Evolutionary conservation across 148 eudicot genomes (phyloP).

Genomic region (Bassia scoparia): DNA sequence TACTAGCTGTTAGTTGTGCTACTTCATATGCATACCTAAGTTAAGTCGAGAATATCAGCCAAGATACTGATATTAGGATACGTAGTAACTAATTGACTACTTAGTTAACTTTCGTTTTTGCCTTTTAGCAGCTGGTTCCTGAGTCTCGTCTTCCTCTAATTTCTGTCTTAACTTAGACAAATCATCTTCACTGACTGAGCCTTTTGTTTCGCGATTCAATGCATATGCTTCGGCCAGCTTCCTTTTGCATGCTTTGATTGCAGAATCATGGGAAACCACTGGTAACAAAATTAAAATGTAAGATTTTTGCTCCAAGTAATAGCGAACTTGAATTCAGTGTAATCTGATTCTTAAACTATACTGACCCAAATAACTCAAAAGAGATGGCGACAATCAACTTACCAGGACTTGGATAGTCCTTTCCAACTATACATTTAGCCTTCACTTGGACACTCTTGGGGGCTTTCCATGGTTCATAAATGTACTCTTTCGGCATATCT

Average conservation of each 20-base stretch:
- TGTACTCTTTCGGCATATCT: conserved; percentile 95
- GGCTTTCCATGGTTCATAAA: conserved; percentile 96
- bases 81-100: conserved; percentile 18
- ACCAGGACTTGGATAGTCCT: conserved; percentile 91
- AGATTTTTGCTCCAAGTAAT: not conserved
- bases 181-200: conserved; percentile 57
- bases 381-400: not conserved
- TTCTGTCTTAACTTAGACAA: conserved; percentile 47
- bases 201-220: conserved; percentile 58
- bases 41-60: not conserved
- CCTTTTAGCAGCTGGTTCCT: conserved; percentile 40
- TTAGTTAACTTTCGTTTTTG: conserved; percentile 41
- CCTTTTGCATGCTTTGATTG: conserved; percentile 83
- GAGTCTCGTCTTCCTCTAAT: conserved; percentile 43
- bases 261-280: conserved; percentile 73
- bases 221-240: conserved; percentile 74
- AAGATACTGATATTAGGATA: not conserved
- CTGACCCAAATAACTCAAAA: not conserved
- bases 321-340: not conserved
- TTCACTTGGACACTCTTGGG: conserved; percentile 69
- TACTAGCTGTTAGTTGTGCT: too few relatives aligned
- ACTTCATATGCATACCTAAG: not conserved
- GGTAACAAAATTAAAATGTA: conserved; percentile 8
- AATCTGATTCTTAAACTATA: not conserved
- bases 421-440: conserved; percentile 84